Conservation (phyloP, 2,329 filamentous ascomycete species). For the Claviceps digitariae region DNA sequence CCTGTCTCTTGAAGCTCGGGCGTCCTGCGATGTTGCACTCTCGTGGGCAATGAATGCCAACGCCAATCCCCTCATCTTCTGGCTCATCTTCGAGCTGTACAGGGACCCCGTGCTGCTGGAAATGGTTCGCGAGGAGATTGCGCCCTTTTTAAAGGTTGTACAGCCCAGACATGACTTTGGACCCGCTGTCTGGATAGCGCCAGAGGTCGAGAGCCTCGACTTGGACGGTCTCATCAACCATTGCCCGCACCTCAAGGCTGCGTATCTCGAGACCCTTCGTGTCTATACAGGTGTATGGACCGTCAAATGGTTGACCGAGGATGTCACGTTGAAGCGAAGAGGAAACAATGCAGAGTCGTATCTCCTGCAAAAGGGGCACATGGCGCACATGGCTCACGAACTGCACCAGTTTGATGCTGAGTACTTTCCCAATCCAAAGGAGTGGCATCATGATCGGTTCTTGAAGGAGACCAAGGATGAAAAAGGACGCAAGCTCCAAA, state of each 20-base stretch:
- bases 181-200: conserved; percentile 20
- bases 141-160: conserved; percentile 16
- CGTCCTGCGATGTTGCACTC: conserved; percentile 21
- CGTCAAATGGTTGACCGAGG: conserved; percentile 18
- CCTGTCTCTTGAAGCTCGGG: conserved; percentile 18
- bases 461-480: conserved; percentile 14
- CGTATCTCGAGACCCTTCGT: conserved; percentile 27
- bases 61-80: conserved; percentile 23
- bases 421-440: conserved; percentile 18
- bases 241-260: conserved; percentile 25
- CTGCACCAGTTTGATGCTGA: conserved; percentile 22
- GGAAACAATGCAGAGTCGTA: conserved; percentile 11
- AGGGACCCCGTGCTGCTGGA: conserved; percentile 24
- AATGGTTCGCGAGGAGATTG: conserved; percentile 25
- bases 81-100: conserved; percentile 28
- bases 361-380: conserved; percentile 21
- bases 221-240: conserved; percentile 20
- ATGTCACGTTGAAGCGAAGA: conserved; percentile 17
- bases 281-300: conserved; percentile 23
- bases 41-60: conserved; percentile 27
- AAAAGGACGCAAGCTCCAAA: conserved; percentile 11
- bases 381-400: conserved; percentile 20
- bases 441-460: conserved; percentile 23
- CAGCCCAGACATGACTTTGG: conserved; percentile 24
- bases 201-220: conserved; percentile 21